Base-by-base conservation (phyloP, 2,329 filamentous ascomycete genomes). In the Aureobasidium mangrovei region DNA sequence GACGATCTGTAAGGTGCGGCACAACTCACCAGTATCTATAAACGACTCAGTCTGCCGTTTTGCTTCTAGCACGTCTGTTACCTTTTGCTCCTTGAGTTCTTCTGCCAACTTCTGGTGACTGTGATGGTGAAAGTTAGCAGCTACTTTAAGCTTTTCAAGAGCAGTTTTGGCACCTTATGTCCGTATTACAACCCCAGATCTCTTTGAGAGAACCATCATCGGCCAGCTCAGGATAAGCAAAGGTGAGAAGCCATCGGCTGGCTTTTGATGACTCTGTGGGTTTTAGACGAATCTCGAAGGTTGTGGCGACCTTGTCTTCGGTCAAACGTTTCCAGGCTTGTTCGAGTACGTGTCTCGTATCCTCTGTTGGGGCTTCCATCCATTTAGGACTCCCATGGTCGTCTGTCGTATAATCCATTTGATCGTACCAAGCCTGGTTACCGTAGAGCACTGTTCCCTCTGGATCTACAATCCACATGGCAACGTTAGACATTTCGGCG, bases 401-500 rank as follows among this genome's bases (percentile, higher is more conserved):
- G 2, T 2, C 27, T 4, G 8, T 3, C 4, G 4, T 31, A 1
- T 3, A 3, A 9, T 33, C 40, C 41, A 46, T 54, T 7, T 54
- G 51, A 6, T 54, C 51, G 18, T 54, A 18, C 51, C 51, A 54
- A 6, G 51, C 24, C 40, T 54, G 31, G 33, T 54, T 54, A 38
- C 42, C 51, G 18, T 54, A 54, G n/a, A 54, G 4, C 28, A 54
- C n/a, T 6, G 2, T n/a, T 18, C 49, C 49, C 4, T 9, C 6
- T 32, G 51, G 41, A 24, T 54, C 42, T 5, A 33, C 7, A 9
- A 54, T 46, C 35, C 41, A 54, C 51, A 70, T 70, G 5, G 60
- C 67, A 7, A 70, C 59, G 18, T 68, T 63, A 3, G 64, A 59
- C 18, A 66, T 58, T 51, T 69, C 67, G 2, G 67, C 66, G 54